Conservation (phyloP, 352 stramenopile species). For the Phytophthora podocarpi region DNA sequence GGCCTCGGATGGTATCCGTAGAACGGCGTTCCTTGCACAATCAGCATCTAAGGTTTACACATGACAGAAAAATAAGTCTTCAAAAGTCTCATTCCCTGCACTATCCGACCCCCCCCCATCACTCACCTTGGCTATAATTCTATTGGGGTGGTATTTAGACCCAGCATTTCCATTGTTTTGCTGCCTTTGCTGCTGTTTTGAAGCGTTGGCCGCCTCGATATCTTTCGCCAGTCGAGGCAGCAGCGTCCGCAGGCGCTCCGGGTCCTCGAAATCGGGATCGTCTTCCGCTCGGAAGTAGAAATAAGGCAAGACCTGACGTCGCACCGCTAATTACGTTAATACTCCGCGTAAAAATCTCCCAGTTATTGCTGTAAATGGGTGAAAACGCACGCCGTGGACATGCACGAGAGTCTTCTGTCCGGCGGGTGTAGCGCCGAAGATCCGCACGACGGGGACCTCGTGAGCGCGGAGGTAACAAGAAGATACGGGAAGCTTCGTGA, state of each 20-base stretch:
- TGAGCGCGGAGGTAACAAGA: slow-evolving; percentile 72
- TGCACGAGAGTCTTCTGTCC: slow-evolving; percentile 91
- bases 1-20: slow-evolving; percentile 86
- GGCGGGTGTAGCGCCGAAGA: slow-evolving; percentile 90
- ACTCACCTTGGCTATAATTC: slow-evolving; percentile 76
- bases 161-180: slow-evolving; percentile 13
- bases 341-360: neutral
- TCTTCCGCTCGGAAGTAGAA: slow-evolving; percentile 87
- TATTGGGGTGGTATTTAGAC: slow-evolving; percentile 14
- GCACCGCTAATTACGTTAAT: neutral
- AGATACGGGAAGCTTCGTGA: slow-evolving; percentile 52
- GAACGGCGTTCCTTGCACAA: slow-evolving; percentile 89
- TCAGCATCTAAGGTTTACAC: slow-evolving; percentile 76
- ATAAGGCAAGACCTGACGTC: slow-evolving; percentile 84
- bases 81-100: neutral
- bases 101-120: neutral
- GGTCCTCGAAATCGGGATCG: slow-evolving; percentile 67
- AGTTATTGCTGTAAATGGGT: neutral
- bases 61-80: neutral
- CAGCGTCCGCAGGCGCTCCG: slow-evolving; percentile 53
- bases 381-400: slow-evolving; percentile 77
- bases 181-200: slow-evolving; percentile 49
- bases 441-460: slow-evolving; percentile 85
- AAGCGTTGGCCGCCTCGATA: slow-evolving; percentile 58
- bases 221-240: slow-evolving; percentile 76